Evolutionary conservation across 495 filamentous ascomycete genomes (phyloP).

Genomic region (Aspergillus cavernicola): DNA sequence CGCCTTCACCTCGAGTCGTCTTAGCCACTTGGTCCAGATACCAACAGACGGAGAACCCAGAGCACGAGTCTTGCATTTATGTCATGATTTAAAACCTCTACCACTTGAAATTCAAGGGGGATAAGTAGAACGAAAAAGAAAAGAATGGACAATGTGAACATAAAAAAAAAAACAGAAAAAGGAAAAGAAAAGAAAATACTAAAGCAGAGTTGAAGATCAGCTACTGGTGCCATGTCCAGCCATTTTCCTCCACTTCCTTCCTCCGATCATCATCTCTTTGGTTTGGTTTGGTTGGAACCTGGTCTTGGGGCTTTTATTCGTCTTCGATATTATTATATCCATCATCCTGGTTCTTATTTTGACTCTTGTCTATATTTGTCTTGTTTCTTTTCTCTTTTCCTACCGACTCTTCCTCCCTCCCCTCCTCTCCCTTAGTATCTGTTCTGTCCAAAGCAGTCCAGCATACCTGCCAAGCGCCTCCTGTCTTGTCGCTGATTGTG

Average conservation of each 20-base stretch:
- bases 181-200: slow-evolving; percentile 5
- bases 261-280: slow-evolving; percentile 15
- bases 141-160: not conserved
- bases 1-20: slow-evolving; percentile 4
- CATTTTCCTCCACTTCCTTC: slow-evolving; percentile 13
- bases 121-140: slow-evolving; percentile 1
- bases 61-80: too few species aligned
- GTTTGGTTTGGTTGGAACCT: slow-evolving; percentile 6
- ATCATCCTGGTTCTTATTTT: too few species aligned
- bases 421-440: not conserved
- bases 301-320: not conserved
- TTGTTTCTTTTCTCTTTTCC: not conserved
- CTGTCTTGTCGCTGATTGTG: slow-evolving; percentile 22
- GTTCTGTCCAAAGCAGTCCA: not conserved
- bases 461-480: slow-evolving; percentile 29
- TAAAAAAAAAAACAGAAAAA: not conserved
- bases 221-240: slow-evolving; percentile 28
- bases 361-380: slow-evolving; percentile 11
- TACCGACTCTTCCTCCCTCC: not conserved
- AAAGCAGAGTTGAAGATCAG: slow-evolving; percentile 12
- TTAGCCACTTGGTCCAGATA: not conserved
- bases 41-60: too few species aligned
- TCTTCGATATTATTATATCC: too few species aligned
- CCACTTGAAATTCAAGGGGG: too few species aligned
- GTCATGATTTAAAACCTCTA: too few species aligned